These are phyloP conservation scores for Fusarium sp. DNA, from an alignment of 2,329 filamentous ascomycete species.

Conservation along the genomic window DNA sequence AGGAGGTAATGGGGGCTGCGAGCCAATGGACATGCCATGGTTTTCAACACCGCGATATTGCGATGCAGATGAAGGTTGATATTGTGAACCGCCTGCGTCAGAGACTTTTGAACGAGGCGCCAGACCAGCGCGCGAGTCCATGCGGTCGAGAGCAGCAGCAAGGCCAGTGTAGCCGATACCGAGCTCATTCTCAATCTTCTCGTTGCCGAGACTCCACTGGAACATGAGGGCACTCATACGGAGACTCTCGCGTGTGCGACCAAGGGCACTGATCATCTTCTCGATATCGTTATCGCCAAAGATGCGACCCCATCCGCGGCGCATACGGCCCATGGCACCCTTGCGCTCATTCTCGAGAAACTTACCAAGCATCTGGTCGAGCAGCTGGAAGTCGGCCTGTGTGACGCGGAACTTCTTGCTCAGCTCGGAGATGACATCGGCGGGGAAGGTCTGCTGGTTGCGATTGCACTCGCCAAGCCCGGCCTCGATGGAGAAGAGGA, in stretches of 20 bases:
- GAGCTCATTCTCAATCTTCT: slow-evolving; percentile 69
- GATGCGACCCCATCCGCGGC: slow-evolving; percentile 73
- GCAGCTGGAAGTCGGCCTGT: slow-evolving; percentile 71
- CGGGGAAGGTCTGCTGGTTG: slow-evolving; percentile 66
- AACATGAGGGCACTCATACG: slow-evolving; percentile 74
- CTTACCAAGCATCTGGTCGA: slow-evolving; percentile 73
- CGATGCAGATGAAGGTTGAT: slow-evolving; percentile 45
- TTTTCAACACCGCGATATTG: slow-evolving; percentile 44
- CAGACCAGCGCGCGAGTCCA: slow-evolving; percentile 47
- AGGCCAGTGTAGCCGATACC: slow-evolving; percentile 77
- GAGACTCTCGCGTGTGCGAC: slow-evolving; percentile 70
- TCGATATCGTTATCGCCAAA: slow-evolving; percentile 72
- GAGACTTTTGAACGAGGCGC: slow-evolving; percentile 36
- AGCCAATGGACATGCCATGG: slow-evolving; percentile 10
- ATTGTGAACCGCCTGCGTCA: slow-evolving; percentile 38
- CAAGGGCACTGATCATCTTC: slow-evolving; percentile 69
- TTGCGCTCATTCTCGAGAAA: slow-evolving; percentile 73
- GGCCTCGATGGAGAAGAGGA: slow-evolving; percentile 76
- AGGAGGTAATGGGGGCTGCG: slow-evolving; percentile 46
- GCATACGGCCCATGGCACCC: slow-evolving; percentile 69
- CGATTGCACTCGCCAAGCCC: slow-evolving; percentile 69
- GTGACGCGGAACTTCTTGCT: slow-evolving; percentile 73
- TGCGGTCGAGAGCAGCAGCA: slow-evolving; percentile 70
- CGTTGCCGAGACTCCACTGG: slow-evolving; percentile 73
- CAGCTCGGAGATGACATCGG: slow-evolving; percentile 73